phyloP scores from a whole-genome alignment of 2,329 filamentous ascomycete species.

The Hypoxylon sp. region DNA sequence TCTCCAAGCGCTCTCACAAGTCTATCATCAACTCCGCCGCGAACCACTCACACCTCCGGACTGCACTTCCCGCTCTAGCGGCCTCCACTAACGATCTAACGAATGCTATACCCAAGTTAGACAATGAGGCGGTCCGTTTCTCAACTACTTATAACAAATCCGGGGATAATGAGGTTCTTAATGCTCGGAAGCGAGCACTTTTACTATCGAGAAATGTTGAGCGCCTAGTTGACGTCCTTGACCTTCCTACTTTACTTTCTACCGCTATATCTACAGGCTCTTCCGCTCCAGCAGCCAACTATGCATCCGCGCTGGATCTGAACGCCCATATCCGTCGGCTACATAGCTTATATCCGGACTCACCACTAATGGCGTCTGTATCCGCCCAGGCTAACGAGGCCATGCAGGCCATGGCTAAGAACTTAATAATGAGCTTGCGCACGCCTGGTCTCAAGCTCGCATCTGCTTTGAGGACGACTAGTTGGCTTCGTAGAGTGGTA shows the following conservation, averaged over 20 bases:
- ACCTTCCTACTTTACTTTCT: conserved; percentile 86
- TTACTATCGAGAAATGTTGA: conserved; percentile 89
- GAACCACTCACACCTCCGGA: conserved; percentile 78
- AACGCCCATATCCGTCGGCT: conserved; percentile 93
- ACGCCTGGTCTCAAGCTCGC: conserved; percentile 86
- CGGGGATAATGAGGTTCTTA: conserved; percentile 76
- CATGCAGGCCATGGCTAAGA: conserved; percentile 89
- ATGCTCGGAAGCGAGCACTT: conserved; percentile 81
- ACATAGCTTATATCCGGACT: conserved; percentile 84
- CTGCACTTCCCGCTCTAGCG: conserved; percentile 78
- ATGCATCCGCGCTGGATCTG: conserved; percentile 89
- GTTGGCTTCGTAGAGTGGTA: conserved; percentile 88
- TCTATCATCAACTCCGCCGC: conserved; percentile 84
- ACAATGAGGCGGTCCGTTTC: conserved; percentile 83
- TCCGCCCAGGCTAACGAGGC: conserved; percentile 83
- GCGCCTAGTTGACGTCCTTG: conserved; percentile 88
- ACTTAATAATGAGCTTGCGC: conserved; percentile 83
- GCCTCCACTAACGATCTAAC: conserved; percentile 75
- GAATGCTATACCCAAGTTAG: conserved; percentile 80
- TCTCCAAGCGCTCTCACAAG: conserved; percentile 91
- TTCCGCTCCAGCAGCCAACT: conserved; percentile 74
- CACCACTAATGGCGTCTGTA: conserved; percentile 79
- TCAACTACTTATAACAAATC: conserved; percentile 85
- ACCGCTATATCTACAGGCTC: conserved; percentile 77
- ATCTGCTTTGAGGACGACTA: conserved; percentile 88